Percentiles rank a stretch among this genome's conserved stretches.
These are phyloP conservation scores for Yamadazyma sp. DNA, from an alignment of 805 yeast species.

Conservation along the genomic window DNA sequence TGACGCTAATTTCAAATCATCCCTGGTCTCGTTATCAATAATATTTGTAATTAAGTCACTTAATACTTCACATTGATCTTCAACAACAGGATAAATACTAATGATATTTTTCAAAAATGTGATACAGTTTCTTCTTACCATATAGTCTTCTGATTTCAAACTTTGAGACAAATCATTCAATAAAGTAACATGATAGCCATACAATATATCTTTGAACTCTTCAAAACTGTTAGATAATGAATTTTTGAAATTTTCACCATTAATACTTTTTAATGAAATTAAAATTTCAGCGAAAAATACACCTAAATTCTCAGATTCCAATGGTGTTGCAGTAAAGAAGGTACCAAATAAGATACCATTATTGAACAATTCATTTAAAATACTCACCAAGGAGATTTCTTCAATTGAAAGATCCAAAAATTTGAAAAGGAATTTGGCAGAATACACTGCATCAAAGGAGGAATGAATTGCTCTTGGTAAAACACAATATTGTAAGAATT, in stretches of 20 bases:
- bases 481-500: slow-evolving; percentile 61
- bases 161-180: slow-evolving; percentile 42
- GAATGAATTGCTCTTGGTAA: slow-evolving; percentile 78
- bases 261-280: slow-evolving; percentile 36
- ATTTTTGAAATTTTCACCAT: slow-evolving; percentile 24
- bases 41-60: slow-evolving; percentile 47
- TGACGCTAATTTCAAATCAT: slow-evolving; percentile 77
- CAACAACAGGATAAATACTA: slow-evolving; percentile 63
- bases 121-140: slow-evolving; percentile 77
- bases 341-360: slow-evolving; percentile 52
- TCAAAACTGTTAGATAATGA: slow-evolving; percentile 5
- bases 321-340: slow-evolving; percentile 65
- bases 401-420: slow-evolving; percentile 37
- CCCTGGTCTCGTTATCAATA: slow-evolving; percentile 56
- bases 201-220: slow-evolving; percentile 40
- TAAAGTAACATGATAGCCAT: slow-evolving; percentile 53
- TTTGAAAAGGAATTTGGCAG: slow-evolving; percentile 57
- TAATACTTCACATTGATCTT: slow-evolving; percentile 59
- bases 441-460: slow-evolving; percentile 74
- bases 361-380: slow-evolving; percentile 47
- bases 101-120: slow-evolving; percentile 68
- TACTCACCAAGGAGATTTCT: slow-evolving; percentile 34
- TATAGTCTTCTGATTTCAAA: slow-evolving; percentile 56
- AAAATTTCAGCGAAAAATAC: slow-evolving; percentile 58
- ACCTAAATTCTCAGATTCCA: slow-evolving; percentile 82